Evolutionary conservation across 768 basidiomycete genomes (phyloP), one percentile per base, ranked within the genome.

Genomic region (Hericium rajendrae): DNA sequence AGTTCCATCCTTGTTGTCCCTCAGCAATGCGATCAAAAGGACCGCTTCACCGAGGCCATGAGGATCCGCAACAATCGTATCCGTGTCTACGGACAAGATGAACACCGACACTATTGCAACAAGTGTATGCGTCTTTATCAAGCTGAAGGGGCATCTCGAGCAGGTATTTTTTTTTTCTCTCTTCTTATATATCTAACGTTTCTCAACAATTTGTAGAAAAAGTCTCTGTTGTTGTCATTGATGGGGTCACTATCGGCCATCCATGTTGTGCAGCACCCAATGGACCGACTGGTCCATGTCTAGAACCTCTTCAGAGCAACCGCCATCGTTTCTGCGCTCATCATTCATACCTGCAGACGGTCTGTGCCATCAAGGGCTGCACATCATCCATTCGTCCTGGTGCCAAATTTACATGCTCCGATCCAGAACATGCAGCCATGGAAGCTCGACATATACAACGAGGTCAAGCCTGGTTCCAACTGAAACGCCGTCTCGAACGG

Each of bases 21-120:
- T 6, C 62, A 71, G 55, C 55, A 22, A 16, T 63, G 65, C 2
- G 55, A 53, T 1, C 68, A 71, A 39, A 62, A 60, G 9, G 60
- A 62, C 28, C 58, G 68, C 1, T 68, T 72, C 38, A 57, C 40
- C 0, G 46, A 50, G 10, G 66, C 65, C 0, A 69, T 72, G 46
- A 16, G 51, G 10, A 60, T 54, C 1, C 62, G 69, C 3, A 73
- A 70, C 41, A 32, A 58, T 8, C 57, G 58, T 12, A 65, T 73
- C 4, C 54, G 51, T 2, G 46, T 56, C 11, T 43, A 51, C 46
- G 67, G 71, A 0, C 70, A 71, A 38, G 64, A 66, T 0, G 70
- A 72, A 49, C 57, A 59, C 53, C 43, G 39, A 0, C 71, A 73
- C 50, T 65, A 59, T 39, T 73, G 72, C 41, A 51, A 68, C 2